Percentiles rank a stretch among this genome's conserved stretches.
These are phyloP conservation scores for Seiridium cupressi DNA, from an alignment of 2,329 filamentous ascomycete genomes.

Conservation along the genomic window DNA sequence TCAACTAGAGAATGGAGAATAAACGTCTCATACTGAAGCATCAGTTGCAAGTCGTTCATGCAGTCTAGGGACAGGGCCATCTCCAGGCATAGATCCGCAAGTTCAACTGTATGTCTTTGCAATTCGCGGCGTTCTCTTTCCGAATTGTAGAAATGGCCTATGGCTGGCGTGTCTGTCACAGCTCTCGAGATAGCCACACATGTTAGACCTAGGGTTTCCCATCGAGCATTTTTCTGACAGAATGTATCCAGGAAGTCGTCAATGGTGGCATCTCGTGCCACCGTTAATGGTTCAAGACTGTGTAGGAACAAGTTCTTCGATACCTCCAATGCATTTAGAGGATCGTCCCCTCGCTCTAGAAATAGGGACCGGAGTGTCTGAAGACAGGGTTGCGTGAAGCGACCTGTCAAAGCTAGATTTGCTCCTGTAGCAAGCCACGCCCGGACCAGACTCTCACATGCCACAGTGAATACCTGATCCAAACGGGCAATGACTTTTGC, in stretches of 20 bases:
- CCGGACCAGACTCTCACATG: slow-evolving; percentile 5
- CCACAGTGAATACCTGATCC: slow-evolving; percentile 2
- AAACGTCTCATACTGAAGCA: slow-evolving; percentile 45
- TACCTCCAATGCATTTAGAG: neutral
- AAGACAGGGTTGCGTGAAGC: slow-evolving; percentile 7
- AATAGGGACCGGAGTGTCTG: neutral
- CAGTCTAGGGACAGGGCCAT: slow-evolving; percentile 23
- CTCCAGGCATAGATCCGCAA: slow-evolving; percentile 21
- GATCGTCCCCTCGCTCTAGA: neutral
- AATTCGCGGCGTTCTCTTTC: slow-evolving; percentile 9
- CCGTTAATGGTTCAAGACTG: neutral
- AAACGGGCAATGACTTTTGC: neutral
- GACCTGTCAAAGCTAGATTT: slow-evolving; percentile 8
- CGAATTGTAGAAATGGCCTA: slow-evolving; percentile 6
- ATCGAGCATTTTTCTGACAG: slow-evolving; percentile 13
- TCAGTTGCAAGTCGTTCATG: slow-evolving; percentile 42
- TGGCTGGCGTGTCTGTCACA: slow-evolving; percentile 13
- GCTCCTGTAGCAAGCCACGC: slow-evolving; percentile 9
- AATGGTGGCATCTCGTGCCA: neutral
- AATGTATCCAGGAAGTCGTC: slow-evolving; percentile 15
- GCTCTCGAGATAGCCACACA: slow-evolving; percentile 21
- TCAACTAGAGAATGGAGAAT: slow-evolving; percentile 41
- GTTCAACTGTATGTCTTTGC: slow-evolving; percentile 15
- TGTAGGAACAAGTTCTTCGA: neutral
- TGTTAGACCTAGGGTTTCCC: slow-evolving; percentile 24